These are phyloP conservation scores for Triangularia setosa DNA, from an alignment of 2,329 filamentous ascomycete genomes.

Conservation along the genomic window DNA sequence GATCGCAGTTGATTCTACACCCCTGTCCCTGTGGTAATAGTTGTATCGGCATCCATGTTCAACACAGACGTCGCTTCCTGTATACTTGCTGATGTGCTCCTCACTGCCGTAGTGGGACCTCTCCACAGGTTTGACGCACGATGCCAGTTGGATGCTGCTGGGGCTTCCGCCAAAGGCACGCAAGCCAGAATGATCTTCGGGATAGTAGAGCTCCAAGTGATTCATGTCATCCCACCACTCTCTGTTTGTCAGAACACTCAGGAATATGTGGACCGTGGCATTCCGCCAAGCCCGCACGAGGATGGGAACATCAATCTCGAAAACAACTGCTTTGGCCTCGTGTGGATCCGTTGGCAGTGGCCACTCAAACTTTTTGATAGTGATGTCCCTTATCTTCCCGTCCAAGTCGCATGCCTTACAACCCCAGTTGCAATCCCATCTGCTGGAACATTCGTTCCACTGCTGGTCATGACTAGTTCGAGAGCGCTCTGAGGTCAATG, in stretches of 20 bases:
- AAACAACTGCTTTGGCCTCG: constrained; percentile 7
- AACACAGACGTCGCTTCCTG: constrained; percentile 2
- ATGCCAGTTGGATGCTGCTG: constrained; percentile 17
- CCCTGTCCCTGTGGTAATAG: constrained; percentile 5
- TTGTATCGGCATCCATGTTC: constrained; percentile 12
- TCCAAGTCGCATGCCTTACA: constrained; percentile 2
- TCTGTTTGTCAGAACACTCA: background rate
- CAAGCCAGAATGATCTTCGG: constrained; percentile 5
- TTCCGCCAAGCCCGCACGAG: constrained; percentile 12
- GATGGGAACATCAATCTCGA: constrained; percentile 15
- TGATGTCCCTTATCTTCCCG: background rate
- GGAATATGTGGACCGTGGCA: constrained; percentile 4
- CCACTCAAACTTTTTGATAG: constrained; percentile 11
- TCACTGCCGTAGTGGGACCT: constrained; percentile 15
- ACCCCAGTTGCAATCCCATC: background rate
- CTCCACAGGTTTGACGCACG: constrained; percentile 15
- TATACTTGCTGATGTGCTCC: constrained; percentile 13
- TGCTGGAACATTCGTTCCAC: background rate
- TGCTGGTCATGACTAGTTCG: background rate
- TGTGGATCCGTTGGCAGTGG: constrained; percentile 2
- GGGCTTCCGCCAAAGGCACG: background rate
- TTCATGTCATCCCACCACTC: background rate
- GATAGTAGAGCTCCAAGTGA: background rate
- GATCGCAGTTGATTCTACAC: background rate
- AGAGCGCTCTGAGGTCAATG: background rate